phyloP scores from a whole-genome alignment of 768 basidiomycete genomes.

The Mycena vitilis region DNA sequence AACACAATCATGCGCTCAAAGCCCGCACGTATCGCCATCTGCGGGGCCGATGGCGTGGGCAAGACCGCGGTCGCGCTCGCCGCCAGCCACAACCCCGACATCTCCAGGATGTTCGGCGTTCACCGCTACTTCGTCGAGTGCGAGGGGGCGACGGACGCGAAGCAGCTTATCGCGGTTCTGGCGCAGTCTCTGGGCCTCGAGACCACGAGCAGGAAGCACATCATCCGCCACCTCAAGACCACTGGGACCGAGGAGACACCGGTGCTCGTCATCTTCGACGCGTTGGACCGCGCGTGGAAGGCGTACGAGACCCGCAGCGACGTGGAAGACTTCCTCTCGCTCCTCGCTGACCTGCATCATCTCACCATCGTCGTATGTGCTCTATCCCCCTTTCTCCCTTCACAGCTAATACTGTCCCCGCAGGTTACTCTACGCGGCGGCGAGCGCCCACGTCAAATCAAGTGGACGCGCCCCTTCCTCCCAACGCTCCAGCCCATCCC shows the following conservation, averaged over 20 bases:
- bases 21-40: constrained; percentile 22
- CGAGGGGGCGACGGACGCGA: constrained; percentile 1
- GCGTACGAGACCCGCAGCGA: constrained; percentile 13
- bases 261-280: constrained; percentile 27
- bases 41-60: constrained; percentile 24
- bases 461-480: constrained; percentile 36
- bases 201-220: constrained; percentile 7
- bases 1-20: constrained; percentile 14
- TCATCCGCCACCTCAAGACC: constrained; percentile 1
- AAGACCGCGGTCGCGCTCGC: constrained; percentile 30
- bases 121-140: constrained; percentile 28
- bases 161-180: constrained; percentile 13
- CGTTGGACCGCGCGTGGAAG: constrained; percentile 23
- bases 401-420: not conserved
- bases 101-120: not conserved
- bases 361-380: constrained; percentile 30
- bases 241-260: constrained; percentile 5
- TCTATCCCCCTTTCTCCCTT: not conserved
- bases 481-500: constrained; percentile 22
- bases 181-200: constrained; percentile 9
- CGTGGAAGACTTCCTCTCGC: constrained; percentile 26
- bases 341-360: constrained; percentile 26
- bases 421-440: constrained; percentile 30
- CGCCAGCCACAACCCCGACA: constrained; percentile 13
- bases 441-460: constrained; percentile 30